These are phyloP conservation scores for Astrothelium macrocarpum DNA, from an alignment of 495 filamentous ascomycete genomes.

Conservation along the genomic window DNA sequence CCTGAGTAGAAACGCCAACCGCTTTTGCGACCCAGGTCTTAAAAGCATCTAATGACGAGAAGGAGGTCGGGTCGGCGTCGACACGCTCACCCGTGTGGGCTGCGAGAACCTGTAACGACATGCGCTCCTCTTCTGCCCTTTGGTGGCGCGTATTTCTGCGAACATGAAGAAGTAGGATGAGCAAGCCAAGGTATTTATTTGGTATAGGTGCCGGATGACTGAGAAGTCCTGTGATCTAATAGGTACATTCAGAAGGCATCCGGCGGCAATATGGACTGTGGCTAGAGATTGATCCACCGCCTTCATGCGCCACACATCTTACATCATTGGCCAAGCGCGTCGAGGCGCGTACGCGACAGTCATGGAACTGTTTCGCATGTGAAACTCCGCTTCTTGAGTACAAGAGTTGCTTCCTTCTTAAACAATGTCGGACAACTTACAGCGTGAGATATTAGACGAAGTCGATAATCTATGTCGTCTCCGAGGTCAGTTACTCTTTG, in stretches of 20 bases:
- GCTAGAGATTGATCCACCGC: not conserved
- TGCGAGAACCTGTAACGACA: conserved; percentile 74
- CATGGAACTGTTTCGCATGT: not conserved
- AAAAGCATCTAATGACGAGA: conserved; percentile 57
- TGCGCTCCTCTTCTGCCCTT: conserved; percentile 30
- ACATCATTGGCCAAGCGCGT: not conserved
- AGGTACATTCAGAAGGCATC: not conserved
- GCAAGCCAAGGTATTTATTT: not conserved
- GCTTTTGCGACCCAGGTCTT: conserved; percentile 58
- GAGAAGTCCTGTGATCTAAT: conserved; percentile 1
- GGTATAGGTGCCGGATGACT: not conserved
- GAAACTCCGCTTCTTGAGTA: not conserved
- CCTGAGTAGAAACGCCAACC: conserved; percentile 53
- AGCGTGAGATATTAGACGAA: not conserved
- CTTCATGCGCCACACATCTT: not conserved
- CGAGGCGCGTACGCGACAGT: not conserved
- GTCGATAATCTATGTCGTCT: not conserved
- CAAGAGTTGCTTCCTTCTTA: not conserved
- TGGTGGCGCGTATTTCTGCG: not conserved
- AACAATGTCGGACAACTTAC: not conserved
- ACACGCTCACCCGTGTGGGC: conserved; percentile 83
- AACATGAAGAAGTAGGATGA: not conserved
- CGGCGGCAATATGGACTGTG: not conserved
- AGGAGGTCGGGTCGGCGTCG: conserved; percentile 54
- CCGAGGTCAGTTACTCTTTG: not conserved